Evolutionary conservation across 164 flowering plant genomes (phyloP).

Genomic region (Vitis vinifera): ASM3070453v1 NC_081808.1:905001-905500

Average conservation of each 20-base stretch:
- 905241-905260: constrained; percentile 77
- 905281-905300: constrained; percentile 62
- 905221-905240: constrained; percentile 30
- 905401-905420: constrained; percentile 85
- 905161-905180: constrained; percentile 40
- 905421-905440: constrained; percentile 67
- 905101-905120: constrained; percentile 41
- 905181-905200: background rate
- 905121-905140: constrained; percentile 86
- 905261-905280: constrained; percentile 64
- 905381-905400: constrained; percentile 88
- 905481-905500: too few relatives aligned
- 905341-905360: constrained; percentile 89
- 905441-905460: background rate
- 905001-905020: constrained; percentile 49
- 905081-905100: constrained; percentile 27
- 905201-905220: background rate
- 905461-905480: too few relatives aligned
- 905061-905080: constrained; percentile 50
- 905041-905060: constrained; percentile 35
- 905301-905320: constrained; percentile 30
- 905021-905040: constrained; percentile 39
- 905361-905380: constrained; percentile 89
- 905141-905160: constrained; percentile 59
- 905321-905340: constrained; percentile 65